These are phyloP conservation scores for Capronia americana DNA, from an alignment of 2,329 filamentous ascomycete species.

Conservation along the genomic window DNA sequence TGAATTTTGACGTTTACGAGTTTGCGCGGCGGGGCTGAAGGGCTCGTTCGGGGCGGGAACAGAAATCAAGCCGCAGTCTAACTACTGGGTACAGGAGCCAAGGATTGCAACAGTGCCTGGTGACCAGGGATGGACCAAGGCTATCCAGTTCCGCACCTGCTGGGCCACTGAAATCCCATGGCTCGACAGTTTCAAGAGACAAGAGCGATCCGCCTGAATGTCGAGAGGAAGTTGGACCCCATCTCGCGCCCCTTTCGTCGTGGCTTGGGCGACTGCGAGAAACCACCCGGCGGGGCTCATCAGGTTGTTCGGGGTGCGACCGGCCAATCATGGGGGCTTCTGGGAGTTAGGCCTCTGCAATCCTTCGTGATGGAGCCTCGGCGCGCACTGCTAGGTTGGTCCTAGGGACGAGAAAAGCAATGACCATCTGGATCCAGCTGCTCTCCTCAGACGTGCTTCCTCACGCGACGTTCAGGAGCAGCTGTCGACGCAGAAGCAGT, in stretches of 20 bases:
- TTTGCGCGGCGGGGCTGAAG: constrained; percentile 14
- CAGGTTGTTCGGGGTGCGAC: constrained; percentile 12
- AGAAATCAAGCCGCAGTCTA: constrained; percentile 17
- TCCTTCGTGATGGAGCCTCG: constrained; percentile 21
- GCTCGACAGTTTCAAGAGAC: constrained; percentile 1
- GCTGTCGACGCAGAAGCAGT: neutral
- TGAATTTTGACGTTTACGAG: constrained; percentile 19
- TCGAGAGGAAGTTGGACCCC: constrained; percentile 9
- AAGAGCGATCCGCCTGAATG: constrained; percentile 6
- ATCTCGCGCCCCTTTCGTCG: constrained; percentile 13
- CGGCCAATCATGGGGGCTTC: neutral
- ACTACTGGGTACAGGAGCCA: constrained; percentile 3
- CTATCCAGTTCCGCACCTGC: constrained; percentile 5
- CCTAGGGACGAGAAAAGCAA: constrained; percentile 9
- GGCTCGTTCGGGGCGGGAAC: constrained; percentile 12
- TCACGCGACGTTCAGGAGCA: constrained; percentile 1
- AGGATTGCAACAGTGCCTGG: constrained; percentile 7
- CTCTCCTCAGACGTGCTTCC: constrained; percentile 11
- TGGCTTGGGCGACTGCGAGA: constrained; percentile 7
- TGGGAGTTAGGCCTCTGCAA: constrained; percentile 11
- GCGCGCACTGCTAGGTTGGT: constrained; percentile 1
- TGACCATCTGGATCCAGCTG: constrained; percentile 1
- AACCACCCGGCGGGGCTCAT: neutral
- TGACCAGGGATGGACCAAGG: constrained; percentile 4
- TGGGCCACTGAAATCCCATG: constrained; percentile 14